phyloP scores from a whole-genome alignment of 1,284 basidiomycete species.

The Wolfiporia cocos region DNA sequence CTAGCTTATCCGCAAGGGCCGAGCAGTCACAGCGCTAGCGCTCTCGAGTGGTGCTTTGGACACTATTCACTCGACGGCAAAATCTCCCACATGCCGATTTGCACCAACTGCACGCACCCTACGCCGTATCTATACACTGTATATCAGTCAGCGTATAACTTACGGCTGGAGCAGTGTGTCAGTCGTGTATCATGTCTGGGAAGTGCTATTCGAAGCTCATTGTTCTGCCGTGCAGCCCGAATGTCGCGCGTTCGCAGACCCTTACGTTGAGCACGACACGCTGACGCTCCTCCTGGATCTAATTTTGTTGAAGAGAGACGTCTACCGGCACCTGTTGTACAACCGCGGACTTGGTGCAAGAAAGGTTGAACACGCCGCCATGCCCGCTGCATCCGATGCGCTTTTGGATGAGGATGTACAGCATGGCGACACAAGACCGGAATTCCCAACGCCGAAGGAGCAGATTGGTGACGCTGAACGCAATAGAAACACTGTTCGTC shows the following conservation, averaged over 20 bases:
- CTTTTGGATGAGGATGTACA: no score
- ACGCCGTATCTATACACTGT: conserved; percentile 76
- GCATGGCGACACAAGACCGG: no score
- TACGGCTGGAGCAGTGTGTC: conserved; percentile 78
- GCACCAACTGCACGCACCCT: conserved; percentile 69
- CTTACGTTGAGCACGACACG: conserved; percentile 84
- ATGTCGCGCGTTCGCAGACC: conserved; percentile 78
- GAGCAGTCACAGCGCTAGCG: no score
- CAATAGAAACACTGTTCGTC: no score
- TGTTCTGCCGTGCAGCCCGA: conserved; percentile 16
- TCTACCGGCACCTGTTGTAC: conserved; percentile 87
- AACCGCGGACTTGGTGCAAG: conserved; percentile 72
- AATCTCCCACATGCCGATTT: conserved; percentile 86
- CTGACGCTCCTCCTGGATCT: conserved; percentile 79
- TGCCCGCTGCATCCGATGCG: no score
- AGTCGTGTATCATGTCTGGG: conserved; percentile 22
- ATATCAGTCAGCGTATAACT: conserved; percentile 79
- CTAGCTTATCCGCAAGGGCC: no score
- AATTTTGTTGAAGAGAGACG: conserved; percentile 81
- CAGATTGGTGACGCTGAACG: no score
- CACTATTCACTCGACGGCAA: no score
- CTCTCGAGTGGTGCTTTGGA: no score
- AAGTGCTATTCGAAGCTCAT: background rate
- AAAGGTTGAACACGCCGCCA: conserved; percentile 24
- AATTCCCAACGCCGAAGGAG: no score